These are phyloP conservation scores for Verticillium nubilum DNA, from an alignment of 2,329 filamentous ascomycete genomes.

Conservation along the genomic window DNA sequence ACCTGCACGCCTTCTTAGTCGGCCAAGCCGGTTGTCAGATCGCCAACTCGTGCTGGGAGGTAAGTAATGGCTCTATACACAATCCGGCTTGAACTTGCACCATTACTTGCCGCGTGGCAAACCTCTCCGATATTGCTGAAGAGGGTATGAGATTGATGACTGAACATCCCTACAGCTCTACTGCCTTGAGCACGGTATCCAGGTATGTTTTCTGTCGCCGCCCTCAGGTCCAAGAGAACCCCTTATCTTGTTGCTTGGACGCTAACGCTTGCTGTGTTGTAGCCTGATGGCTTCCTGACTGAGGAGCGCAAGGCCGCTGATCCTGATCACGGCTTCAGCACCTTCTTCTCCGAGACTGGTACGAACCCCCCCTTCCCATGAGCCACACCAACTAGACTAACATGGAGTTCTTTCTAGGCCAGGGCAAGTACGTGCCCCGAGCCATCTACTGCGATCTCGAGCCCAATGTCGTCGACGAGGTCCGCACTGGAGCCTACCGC, in stretches of 20 bases:
- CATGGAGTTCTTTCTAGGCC: conserved; percentile 50
- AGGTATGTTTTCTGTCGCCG: conserved; percentile 56
- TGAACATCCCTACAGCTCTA: conserved; percentile 65
- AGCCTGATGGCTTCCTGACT: conserved; percentile 98
- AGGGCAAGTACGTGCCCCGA: conserved; percentile 98
- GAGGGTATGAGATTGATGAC: background rate
- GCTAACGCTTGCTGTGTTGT: conserved; percentile 12
- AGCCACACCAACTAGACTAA: conserved; percentile 10
- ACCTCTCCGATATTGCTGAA: background rate
- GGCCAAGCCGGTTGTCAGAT: conserved; percentile 99
- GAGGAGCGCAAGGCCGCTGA: conserved; percentile 94
- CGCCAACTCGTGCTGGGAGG: conserved; percentile 99
- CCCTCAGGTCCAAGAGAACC: background rate
- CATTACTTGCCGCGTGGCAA: background rate
- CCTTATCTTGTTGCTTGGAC: background rate
- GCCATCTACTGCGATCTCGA: conserved; percentile 99
- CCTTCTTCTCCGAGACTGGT: conserved; percentile 99
- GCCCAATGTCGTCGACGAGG: conserved; percentile 98
- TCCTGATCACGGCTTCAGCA: conserved; percentile 97
- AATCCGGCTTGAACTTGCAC: background rate
- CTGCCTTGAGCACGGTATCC: conserved; percentile 99
- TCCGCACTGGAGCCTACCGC: conserved; percentile 95
- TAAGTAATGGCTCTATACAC: conserved; percentile 45
- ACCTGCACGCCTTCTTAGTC: conserved; percentile 53
- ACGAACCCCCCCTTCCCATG: conserved; percentile 23